phyloP scores from a whole-genome alignment of 2,329 filamentous ascomycete genomes.

The Claviceps monticola region DNA sequence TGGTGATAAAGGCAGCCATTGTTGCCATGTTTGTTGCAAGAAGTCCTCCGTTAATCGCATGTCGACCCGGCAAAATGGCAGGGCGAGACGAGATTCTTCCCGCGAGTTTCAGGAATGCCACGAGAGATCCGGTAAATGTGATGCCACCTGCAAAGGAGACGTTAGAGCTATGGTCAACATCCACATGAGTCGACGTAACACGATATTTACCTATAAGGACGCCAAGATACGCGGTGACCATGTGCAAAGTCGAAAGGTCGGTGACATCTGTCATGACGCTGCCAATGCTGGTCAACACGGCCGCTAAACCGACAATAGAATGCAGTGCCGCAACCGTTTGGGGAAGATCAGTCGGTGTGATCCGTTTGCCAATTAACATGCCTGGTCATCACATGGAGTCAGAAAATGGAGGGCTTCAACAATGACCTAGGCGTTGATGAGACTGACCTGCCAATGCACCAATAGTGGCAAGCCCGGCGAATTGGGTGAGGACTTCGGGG shows the following conservation, averaged over 20 bases:
- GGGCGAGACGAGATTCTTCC: conserved; percentile 72
- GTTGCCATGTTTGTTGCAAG: conserved; percentile 66
- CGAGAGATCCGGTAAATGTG: conserved; percentile 82
- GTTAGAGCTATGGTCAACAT: neutral
- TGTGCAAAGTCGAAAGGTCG: conserved; percentile 61
- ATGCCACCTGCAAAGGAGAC: conserved; percentile 43
- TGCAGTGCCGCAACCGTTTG: conserved; percentile 83
- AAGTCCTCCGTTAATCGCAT: conserved; percentile 60
- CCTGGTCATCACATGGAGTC: conserved; percentile 24
- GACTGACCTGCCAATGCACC: conserved; percentile 47
- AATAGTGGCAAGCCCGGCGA: conserved; percentile 58
- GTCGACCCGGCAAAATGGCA: conserved; percentile 56
- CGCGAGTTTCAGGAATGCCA: conserved; percentile 78
- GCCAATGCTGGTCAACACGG: conserved; percentile 77
- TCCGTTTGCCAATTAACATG: conserved; percentile 67
- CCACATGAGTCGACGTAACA: neutral
- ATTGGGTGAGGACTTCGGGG: conserved; percentile 65
- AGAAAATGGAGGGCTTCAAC: neutral
- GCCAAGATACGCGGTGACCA: conserved; percentile 75
- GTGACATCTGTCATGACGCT: conserved; percentile 65
- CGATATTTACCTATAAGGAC: conserved; percentile 54
- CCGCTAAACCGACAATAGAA: conserved; percentile 79
- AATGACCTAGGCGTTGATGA: conserved; percentile 4
- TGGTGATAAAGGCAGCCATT: conserved; percentile 70
- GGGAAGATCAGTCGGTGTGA: conserved; percentile 76